These are phyloP conservation scores for Boletellus dicymbophilus DNA, from an alignment of 1,284 basidiomycete species.

Conservation along the genomic window DNA sequence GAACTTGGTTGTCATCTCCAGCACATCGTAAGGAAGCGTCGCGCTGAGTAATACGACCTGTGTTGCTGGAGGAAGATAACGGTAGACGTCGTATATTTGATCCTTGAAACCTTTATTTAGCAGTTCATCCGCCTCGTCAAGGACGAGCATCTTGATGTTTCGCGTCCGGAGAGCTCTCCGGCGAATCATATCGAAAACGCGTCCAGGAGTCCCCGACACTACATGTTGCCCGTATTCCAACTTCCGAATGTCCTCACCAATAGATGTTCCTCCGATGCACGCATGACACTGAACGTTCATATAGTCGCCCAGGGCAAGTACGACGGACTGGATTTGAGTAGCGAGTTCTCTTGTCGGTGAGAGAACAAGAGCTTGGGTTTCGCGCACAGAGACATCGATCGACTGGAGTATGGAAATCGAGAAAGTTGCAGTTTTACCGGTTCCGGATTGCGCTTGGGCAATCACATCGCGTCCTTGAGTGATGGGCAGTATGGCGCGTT, in stretches of 20 bases:
- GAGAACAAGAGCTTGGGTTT: constrained; percentile 96
- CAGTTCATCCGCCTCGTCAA: constrained; percentile 98
- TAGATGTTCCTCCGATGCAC: constrained; percentile 97
- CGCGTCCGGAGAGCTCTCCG: constrained; percentile 91
- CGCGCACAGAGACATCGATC: constrained; percentile 94
- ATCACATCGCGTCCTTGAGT: constrained; percentile 96
- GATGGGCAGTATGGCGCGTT: constrained; percentile 96
- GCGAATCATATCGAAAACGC: constrained; percentile 99
- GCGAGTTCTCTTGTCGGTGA: constrained; percentile 96
- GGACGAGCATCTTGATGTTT: constrained; percentile 99
- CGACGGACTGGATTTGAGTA: constrained; percentile 98
- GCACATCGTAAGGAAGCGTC: constrained; percentile 95
- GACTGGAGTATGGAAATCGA: constrained; percentile 93
- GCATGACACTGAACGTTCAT: constrained; percentile 99
- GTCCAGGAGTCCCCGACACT: constrained; percentile 96
- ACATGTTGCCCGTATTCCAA: constrained; percentile 98
- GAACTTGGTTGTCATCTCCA: constrained; percentile 99
- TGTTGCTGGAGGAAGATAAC: constrained; percentile 97
- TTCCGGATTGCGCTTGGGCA: constrained; percentile 98
- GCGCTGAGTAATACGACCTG: constrained; percentile 97
- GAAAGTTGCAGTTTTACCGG: constrained; percentile 99
- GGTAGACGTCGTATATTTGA: constrained; percentile 99
- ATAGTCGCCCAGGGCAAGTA: constrained; percentile 96
- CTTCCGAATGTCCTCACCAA: constrained; percentile 98
- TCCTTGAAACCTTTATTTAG: constrained; percentile 99